A percentile compares a stretch with the other conserved stretches of the same genome.
Evolutionary conservation across 495 filamentous ascomycete species (phyloP).

Genomic region (Xylaria longipes): DNA sequence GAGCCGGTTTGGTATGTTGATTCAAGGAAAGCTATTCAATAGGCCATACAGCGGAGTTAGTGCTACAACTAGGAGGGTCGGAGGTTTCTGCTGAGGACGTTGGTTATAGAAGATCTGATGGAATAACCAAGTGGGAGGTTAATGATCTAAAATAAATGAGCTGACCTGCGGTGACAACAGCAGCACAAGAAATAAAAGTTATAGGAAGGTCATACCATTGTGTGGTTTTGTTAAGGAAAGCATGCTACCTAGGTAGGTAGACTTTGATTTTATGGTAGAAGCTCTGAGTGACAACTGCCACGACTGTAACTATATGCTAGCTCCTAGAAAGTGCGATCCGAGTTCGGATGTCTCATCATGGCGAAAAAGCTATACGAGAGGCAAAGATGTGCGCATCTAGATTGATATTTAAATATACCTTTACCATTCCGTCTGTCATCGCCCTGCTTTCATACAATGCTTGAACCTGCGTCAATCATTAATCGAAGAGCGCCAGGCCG

Average conservation of each 20-base stretch:
- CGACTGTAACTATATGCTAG: background rate
- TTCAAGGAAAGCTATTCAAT: constrained; percentile 14
- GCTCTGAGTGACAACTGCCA: background rate
- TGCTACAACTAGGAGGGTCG: background rate
- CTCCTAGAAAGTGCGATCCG: background rate
- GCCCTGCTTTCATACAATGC: background rate
- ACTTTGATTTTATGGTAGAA: background rate
- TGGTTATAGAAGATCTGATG: background rate
- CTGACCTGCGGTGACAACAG: background rate
- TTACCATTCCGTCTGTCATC: background rate
- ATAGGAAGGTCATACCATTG: background rate
- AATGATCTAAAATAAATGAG: background rate
- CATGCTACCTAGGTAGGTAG: background rate
- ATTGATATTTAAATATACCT: background rate
- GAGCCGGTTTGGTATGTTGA: constrained; percentile 5
- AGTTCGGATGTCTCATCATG: background rate
- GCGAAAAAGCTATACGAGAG: background rate
- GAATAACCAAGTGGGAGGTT: background rate
- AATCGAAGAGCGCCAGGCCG: background rate
- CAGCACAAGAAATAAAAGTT: background rate
- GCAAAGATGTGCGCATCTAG: background rate
- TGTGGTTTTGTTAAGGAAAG: background rate
- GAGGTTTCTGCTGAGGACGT: background rate
- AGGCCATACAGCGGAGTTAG: constrained; percentile 28
- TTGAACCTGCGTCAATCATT: background rate